phyloP scores from a whole-genome alignment of 768 basidiomycete genomes.

The Boletus eberwhitei region DNA sequence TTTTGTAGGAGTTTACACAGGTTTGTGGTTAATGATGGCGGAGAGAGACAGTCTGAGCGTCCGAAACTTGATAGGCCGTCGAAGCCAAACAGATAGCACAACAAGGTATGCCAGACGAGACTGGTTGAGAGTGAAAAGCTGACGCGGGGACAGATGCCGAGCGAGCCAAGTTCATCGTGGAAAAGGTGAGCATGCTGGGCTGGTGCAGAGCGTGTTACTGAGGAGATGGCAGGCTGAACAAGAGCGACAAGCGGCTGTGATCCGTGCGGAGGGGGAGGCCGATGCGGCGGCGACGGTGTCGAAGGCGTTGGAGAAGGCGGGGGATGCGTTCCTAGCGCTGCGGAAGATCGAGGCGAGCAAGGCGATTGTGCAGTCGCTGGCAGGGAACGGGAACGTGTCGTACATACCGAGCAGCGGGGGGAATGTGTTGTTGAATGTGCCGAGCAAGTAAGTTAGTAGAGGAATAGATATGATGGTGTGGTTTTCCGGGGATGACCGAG shows the following conservation, averaged over 20 bases:
- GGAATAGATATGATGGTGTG: background rate
- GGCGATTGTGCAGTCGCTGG: constrained; percentile 87
- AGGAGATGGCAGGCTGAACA: constrained; percentile 79
- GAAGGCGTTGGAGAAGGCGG: constrained; percentile 85
- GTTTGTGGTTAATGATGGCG: constrained; percentile 23
- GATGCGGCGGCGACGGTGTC: constrained; percentile 96
- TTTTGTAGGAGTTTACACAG: constrained; percentile 77
- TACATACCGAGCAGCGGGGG: constrained; percentile 82
- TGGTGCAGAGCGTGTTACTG: constrained; percentile 12
- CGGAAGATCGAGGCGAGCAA: constrained; percentile 97
- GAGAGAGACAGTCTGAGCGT: background rate
- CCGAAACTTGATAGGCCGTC: constrained; percentile 58
- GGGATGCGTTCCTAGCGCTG: constrained; percentile 92
- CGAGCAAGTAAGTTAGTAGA: constrained; percentile 37
- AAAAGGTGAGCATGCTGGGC: constrained; percentile 61
- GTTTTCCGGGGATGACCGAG: constrained; percentile 21
- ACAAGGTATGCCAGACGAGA: constrained; percentile 60
- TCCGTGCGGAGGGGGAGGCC: constrained; percentile 97
- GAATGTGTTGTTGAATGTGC: constrained; percentile 82
- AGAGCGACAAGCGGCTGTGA: constrained; percentile 97
- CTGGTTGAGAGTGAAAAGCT: constrained; percentile 5
- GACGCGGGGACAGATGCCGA: constrained; percentile 72
- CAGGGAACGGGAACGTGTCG: constrained; percentile 78
- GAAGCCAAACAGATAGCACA: constrained; percentile 99
- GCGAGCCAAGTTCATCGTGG: constrained; percentile 97